These are phyloP conservation scores for Macroventuria anomochaeta DNA, from an alignment of 2,329 filamentous ascomycete genomes.

Conservation along the genomic window DNA sequence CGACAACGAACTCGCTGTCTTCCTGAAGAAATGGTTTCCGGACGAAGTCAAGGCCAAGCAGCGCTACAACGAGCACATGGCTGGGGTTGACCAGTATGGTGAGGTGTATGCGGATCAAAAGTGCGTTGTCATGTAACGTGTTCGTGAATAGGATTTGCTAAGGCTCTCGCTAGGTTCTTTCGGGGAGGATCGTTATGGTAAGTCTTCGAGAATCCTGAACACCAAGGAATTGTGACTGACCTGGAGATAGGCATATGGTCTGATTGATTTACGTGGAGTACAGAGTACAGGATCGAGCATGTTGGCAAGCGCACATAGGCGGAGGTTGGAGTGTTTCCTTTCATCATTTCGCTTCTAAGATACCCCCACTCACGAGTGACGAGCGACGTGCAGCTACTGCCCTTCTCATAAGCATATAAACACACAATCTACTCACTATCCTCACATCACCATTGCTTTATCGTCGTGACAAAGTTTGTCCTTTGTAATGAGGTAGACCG, in stretches of 20 bases:
- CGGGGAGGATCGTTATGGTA: conserved; percentile 26
- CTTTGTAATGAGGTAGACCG: too few species aligned
- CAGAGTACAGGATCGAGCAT: neutral
- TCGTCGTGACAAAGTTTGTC: too few species aligned
- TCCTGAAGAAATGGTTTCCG: conserved; percentile 77
- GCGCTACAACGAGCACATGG: conserved; percentile 74
- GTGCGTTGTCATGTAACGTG: conserved; percentile 67
- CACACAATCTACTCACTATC: too few species aligned
- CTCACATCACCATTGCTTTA: too few species aligned
- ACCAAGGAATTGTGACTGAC: neutral
- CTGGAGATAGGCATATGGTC: neutral
- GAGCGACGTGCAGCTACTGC: neutral
- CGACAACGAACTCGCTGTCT: conserved; percentile 71
- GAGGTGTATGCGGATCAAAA: conserved; percentile 64
- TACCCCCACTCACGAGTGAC: neutral
- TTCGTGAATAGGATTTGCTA: too few species aligned
- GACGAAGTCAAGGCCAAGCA: conserved; percentile 69
- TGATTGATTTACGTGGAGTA: neutral
- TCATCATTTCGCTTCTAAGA: neutral
- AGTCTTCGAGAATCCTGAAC: neutral
- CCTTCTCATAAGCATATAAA: neutral
- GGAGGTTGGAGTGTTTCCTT: neutral
- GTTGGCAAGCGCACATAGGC: too few species aligned
- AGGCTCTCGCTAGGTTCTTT: conserved; percentile 25
- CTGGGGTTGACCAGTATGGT: conserved; percentile 75